Evolutionary conservation across 257 asterid species (phyloP).

Genomic region (Solanum sitiens): DNA sequence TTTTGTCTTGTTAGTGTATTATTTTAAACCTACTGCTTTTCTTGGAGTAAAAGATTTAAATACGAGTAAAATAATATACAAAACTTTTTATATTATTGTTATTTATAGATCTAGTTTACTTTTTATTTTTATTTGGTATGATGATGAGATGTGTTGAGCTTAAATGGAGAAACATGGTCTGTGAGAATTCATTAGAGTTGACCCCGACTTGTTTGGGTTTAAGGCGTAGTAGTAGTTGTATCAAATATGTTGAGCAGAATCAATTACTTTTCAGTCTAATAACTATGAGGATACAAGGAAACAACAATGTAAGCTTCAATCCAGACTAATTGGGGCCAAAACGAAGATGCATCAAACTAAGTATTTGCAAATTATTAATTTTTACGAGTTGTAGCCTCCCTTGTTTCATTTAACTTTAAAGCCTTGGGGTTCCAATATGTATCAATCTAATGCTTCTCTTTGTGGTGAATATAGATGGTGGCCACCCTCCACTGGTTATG

Average conservation of each 20-base stretch:
- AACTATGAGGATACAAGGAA: not conserved
- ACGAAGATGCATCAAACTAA: not conserved
- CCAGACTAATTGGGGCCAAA: not conserved
- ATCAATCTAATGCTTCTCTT: not conserved
- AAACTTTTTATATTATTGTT: not conserved
- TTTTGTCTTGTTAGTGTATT: not conserved
- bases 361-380: not conserved
- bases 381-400: not conserved
- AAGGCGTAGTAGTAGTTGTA: not conserved
- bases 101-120: not conserved
- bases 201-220: not conserved
- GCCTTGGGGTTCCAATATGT: not conserved
- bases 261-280: not conserved
- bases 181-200: not conserved
- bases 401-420: not conserved
- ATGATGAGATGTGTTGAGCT: not conserved
- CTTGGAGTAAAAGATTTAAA: not conserved
- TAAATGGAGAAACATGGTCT: not conserved
- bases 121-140: not conserved
- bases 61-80: not conserved
- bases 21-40: not conserved
- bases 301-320: not conserved
- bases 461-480: conserved; percentile 20
- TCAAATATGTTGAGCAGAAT: not conserved
- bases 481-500: conserved; percentile 16